phyloP scores from a whole-genome alignment of 768 basidiomycete species.

The Phaeotremella skinneri region DNA sequence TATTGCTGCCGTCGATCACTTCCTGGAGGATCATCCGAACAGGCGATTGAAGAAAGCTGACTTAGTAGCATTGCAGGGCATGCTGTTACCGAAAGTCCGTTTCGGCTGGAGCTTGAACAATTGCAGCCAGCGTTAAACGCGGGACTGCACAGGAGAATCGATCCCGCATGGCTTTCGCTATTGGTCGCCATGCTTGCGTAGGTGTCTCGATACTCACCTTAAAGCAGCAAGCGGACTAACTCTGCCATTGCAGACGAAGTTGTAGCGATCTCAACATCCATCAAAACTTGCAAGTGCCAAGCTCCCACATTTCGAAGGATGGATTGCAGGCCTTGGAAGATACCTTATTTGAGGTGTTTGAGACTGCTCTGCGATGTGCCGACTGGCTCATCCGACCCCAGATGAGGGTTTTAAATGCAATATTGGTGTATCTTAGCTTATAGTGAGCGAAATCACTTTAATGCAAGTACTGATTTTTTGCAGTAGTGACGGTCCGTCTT shows the following conservation, averaged over 20 bases:
- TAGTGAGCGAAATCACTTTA: not conserved
- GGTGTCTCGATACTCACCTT: too few species aligned
- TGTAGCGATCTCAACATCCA: not conserved
- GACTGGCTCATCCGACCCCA: not conserved
- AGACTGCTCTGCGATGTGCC: not conserved
- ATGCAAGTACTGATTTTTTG: not conserved
- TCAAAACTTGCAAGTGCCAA: not conserved
- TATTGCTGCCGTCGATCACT: not conserved
- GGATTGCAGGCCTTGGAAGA: not conserved
- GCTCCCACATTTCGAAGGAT: not conserved
- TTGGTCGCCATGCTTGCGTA: not conserved
- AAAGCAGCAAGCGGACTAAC: not conserved
- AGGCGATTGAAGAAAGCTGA: not conserved
- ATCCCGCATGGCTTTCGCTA: not conserved
- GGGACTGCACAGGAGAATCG: not conserved
- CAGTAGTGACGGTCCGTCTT: not conserved
- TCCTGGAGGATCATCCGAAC: not conserved
- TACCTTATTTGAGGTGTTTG: not conserved
- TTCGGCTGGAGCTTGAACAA: not conserved
- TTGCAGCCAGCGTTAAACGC: not conserved
- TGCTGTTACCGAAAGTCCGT: not conserved
- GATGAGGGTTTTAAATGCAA: not conserved
- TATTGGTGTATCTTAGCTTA: not conserved
- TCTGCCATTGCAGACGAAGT: not conserved
- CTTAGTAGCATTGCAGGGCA: not conserved